Base-by-base conservation (phyloP, 108 stramenopile genomes). In the Fragilariopsis cylindrus region DNA sequence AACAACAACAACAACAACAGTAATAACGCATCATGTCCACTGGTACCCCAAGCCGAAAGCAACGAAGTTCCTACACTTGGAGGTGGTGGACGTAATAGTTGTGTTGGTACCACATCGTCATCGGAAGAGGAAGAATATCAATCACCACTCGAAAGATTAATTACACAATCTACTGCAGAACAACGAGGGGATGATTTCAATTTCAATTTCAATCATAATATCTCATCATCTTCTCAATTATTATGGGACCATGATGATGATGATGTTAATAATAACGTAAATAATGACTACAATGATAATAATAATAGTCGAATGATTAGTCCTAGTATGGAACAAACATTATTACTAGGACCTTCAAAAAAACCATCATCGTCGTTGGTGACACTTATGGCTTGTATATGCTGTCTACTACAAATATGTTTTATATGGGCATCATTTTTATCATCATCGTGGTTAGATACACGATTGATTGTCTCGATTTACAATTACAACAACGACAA, bases 381-480 rank as follows among this genome's bases (percentile, higher is more conserved):
- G 7, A 79, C 75, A 4, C 70, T 78, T 13, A 41, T 70, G 4
- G 81, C 79, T 16, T 79, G 76, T 3, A 72, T 80, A 12, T 54
- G 80, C 13, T 70, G 71, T 5, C 63, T 82, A 42, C 19, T 83
- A 18, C 82, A 81, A 49, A 43, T 69, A n/a, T 74, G 79, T 4
- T 74, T 82, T 21, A 49, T 81, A 13, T 86, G 85, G 85, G 76
- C 73, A 13, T 80, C 85, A 16, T 86, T 74, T 64, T n/a, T 80
- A 15, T 71, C 82, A 3, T 13, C 50, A 5, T 45, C 64, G 39
- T 86, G 85, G 85, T 76, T 76, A 39, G 81, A 80, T 19, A 86
- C 81, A 2, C 69, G 70, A 53, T 66, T 84, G 11, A 52, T 12
- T 41, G 42, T 77, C 0, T 53, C 53, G n/a, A 11, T 79, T 30